Evolutionary conservation across 176 grass and related monocot species (phyloP), one percentile per base, ranked within the genome.

Genomic region (maize (Zea mays)): DNA sequence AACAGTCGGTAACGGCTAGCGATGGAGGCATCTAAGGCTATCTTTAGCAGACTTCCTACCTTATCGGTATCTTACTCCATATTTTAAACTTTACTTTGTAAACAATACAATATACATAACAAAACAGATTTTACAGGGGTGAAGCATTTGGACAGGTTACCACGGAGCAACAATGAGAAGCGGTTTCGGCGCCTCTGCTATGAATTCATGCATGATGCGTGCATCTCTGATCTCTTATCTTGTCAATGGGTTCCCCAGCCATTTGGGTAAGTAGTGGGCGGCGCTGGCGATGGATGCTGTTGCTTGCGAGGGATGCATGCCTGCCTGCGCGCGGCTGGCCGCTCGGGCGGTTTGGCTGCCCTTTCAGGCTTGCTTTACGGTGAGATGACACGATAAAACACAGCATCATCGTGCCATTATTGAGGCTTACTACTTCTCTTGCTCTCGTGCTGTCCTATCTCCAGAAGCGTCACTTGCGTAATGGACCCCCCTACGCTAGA

Each of bases 251-350:
- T 15, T 47, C 36, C 8, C 67, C 55, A 62, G 34, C 54, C 7
- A 15, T 38, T 81, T 58, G 52, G 9, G 74, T 44, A 62, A 33
- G 56, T 12, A 33, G 56, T 12, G 16, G 33, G 39, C 1, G 14
- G 19, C 12, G 20, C 49, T 3, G 15, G 1, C 2, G 50, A 2
- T 2, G 3, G 64, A 27, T 27, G 5, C 62, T 67, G 21, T 8
- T 37, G 16, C 14, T 14, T 48, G 46, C 59, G 75, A 46, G 72
- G 57, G 8, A 11, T 9, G 56, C 13, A 0, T 27, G 27, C 27
- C 27, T 27, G 27, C 21, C 74, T 63, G 58, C 59, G 76, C 75
- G 75, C 76, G 83, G 76, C 83, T 67, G 16, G 48, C 71, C 76
- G 69, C 44, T 51, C 64, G 1, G 16, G 21, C 16, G 64, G 38